Evolutionary conservation across 2,329 filamentous ascomycete species (phyloP).

Genomic region (Massarina eburnea): DNA sequence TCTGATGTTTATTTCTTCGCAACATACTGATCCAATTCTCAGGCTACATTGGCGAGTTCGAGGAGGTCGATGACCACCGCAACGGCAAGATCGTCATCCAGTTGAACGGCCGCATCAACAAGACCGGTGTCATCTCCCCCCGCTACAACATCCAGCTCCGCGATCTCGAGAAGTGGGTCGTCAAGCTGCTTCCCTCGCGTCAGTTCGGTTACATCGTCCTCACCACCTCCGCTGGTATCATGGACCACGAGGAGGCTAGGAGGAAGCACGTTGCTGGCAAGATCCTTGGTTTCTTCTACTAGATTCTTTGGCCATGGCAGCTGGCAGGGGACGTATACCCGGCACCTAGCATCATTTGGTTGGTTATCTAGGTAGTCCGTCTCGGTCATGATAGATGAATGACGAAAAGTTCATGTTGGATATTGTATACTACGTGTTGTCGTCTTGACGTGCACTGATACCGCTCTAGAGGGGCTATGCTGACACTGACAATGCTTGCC

Average conservation of each 20-base stretch:
- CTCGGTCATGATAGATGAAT: slow-evolving; percentile 34
- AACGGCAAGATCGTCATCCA: slow-evolving; percentile 99
- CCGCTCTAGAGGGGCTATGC: too few relatives aligned
- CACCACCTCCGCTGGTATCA: slow-evolving; percentile 98
- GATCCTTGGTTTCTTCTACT: slow-evolving; percentile 99
- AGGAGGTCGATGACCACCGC: slow-evolving; percentile 99
- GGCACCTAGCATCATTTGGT: slow-evolving; percentile 24
- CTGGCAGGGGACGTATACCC: slow-evolving; percentile 33
- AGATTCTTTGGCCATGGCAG: slow-evolving; percentile 43
- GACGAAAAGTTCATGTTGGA: slow-evolving; percentile 21
- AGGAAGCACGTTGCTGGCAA: slow-evolving; percentile 99
- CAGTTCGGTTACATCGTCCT: slow-evolving; percentile 99
- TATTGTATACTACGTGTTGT: neutral
- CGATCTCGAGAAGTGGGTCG: slow-evolving; percentile 99
- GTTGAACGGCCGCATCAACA: slow-evolving; percentile 98
- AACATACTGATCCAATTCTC: slow-evolving; percentile 68
- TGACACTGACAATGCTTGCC: too few relatives aligned
- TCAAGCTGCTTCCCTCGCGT: slow-evolving; percentile 98
- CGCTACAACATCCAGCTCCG: slow-evolving; percentile 98
- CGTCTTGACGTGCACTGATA: neutral
- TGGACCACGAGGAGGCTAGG: slow-evolving; percentile 99
- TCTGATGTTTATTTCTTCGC: slow-evolving; percentile 92
- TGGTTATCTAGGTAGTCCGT: slow-evolving; percentile 26
- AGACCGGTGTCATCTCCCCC: slow-evolving; percentile 98
- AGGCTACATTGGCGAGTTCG: slow-evolving; percentile 99